Evolutionary conservation across 495 filamentous ascomycete species (phyloP), one percentile per base, ranked within the genome.

Genomic region (Penicillium odoratum): DNA sequence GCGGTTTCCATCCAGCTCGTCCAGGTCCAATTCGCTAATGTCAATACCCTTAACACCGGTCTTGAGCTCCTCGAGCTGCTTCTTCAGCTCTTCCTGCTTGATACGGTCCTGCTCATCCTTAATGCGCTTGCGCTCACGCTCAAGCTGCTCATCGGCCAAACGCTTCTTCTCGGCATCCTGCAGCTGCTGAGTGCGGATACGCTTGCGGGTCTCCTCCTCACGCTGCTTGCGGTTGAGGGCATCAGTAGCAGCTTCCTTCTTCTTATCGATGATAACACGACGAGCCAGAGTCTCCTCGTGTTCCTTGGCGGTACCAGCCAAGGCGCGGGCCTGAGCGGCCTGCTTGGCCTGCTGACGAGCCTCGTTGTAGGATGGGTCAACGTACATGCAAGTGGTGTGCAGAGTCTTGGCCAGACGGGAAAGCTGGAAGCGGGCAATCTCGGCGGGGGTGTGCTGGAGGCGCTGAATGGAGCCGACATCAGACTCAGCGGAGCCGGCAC

Each of bases 381-480:
- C 91, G 66, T 97, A 94, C 81, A 91, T 90, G 76, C 90, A 96
- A 34, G 95, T 93, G 42, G 94, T 81, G 75, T 91, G 96, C 7
- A 98, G 83, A 13, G 90, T 88, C 76, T 93, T 96, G 36, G 94
- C 88, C 34, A 98, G 81, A 49, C 94, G 92, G 59, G 88, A 89
- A 47, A 98, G 83, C 76, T 98, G 94, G 42, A 93, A 89, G 59
- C 94, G 91, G 59, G 97, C 92, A 71, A 98, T 98, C 75, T 98
- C 95, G 9, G 94, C 93, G 33, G 94, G 94, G 2, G 94, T 98
- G 77, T 92, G 93, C 78, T 98, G 94, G 55, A 98, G 85, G 56
- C 93, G 88, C 74, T 98, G 94, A 18, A 98, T 90, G 44, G 92
- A 87, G 69, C 88, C 86, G 40, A 83, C 79, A 61, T 97, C 93